These are phyloP conservation scores for Jatropha multifida DNA, from an alignment of 441 rosid species.

Conservation along the genomic window DNA sequence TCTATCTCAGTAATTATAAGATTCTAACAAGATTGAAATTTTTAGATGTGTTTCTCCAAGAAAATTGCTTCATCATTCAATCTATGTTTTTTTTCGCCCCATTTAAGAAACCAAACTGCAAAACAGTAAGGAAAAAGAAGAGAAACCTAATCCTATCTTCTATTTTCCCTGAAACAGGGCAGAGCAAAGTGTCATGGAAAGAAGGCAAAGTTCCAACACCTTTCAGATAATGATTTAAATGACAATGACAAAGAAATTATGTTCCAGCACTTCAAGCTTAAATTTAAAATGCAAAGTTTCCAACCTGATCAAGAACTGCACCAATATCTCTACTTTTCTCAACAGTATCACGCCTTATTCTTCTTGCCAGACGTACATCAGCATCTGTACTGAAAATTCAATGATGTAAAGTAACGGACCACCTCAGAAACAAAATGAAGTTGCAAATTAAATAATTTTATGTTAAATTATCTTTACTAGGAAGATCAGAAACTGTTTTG, in stretches of 20 bases:
- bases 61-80: no score
- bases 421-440: conserved; percentile 35
- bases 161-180: not conserved
- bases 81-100: no score
- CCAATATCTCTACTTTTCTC: conserved; percentile 93
- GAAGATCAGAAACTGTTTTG: conserved; percentile 10
- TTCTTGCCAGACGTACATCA: conserved; percentile 98
- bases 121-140: no score
- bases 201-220: not conserved
- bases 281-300: conserved; percentile 15
- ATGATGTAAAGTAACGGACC: conserved; percentile 49
- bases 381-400: conserved; percentile 88
- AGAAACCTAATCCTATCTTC: not conserved
- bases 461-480: not conserved
- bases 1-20: no score
- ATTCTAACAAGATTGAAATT: no score
- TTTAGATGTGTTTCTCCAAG: no score
- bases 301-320: conserved; percentile 93
- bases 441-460: not conserved
- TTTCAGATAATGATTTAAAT: not conserved
- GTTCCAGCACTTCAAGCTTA: not conserved
- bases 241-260: not conserved
- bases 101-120: no score
- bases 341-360: conserved; percentile 91
- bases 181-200: not conserved